Conservation (phyloP, 345 rosid species). For the Raphanus sativus region DNA sequence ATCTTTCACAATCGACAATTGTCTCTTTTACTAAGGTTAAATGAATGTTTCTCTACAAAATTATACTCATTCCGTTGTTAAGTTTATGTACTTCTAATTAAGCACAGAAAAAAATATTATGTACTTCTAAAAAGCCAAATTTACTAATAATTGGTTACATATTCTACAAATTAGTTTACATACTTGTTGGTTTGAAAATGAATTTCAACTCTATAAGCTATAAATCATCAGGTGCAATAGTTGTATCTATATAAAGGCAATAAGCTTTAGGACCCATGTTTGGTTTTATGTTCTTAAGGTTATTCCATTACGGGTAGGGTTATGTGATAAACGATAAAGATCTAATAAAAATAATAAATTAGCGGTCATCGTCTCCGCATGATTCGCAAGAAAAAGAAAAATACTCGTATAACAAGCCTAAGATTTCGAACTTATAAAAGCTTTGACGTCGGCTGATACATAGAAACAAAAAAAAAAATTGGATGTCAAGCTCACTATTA, state of each 20-base stretch:
- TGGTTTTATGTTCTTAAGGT: slow-evolving; percentile 21
- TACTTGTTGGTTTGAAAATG: not conserved
- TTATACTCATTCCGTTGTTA: not conserved
- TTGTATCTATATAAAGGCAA: slow-evolving; percentile 13
- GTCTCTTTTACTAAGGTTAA: not conserved
- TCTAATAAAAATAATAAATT: slow-evolving; percentile 20
- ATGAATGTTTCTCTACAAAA: not conserved
- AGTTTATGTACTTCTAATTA: not conserved
- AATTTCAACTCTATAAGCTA: not conserved
- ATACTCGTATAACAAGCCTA: slow-evolving; percentile 31
- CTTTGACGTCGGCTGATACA: slow-evolving; percentile 33
- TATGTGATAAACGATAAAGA: slow-evolving; percentile 26
- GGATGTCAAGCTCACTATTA: not conserved
- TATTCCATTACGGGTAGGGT: slow-evolving; percentile 27
- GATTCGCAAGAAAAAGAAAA: slow-evolving; percentile 20
- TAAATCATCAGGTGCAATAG: not conserved
- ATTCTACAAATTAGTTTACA: not conserved
- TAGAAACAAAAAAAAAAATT: slow-evolving; percentile 25
- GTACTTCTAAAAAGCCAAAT: not conserved
- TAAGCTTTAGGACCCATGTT: slow-evolving; percentile 23
- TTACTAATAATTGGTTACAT: not conserved
- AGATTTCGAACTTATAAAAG: slow-evolving; percentile 25
- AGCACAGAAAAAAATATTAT: not conserved
- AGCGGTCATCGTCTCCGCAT: slow-evolving; percentile 36
- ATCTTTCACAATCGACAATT: not conserved